Evolutionary conservation across 495 filamentous ascomycete genomes (phyloP), one percentile per base, ranked within the genome.

Genomic region (Trichoderma asperelloides): DNA sequence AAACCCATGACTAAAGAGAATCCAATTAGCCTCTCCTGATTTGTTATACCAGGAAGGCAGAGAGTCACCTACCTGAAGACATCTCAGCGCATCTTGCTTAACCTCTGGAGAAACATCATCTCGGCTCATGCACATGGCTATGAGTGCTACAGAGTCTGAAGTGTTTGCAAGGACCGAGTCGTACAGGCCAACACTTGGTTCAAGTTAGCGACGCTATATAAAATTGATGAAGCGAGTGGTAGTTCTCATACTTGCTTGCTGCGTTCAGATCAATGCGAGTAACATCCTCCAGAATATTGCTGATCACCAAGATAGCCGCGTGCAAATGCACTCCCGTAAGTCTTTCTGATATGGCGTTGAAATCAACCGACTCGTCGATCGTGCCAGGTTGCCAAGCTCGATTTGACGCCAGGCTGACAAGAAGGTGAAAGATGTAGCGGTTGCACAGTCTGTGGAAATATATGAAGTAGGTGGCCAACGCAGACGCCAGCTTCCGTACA

Each of bases 401-500:
- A 66, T 86, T 82, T 68, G 80, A 69, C 67, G 83, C 79, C 71
- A 91, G 73, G 73, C 87, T 87, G 73, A 85, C 78, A 68, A 87
- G 78, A 11, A 97, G 77, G 71, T 92, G 89, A 69, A 82, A 83
- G 11, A 97, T 62, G 65, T 88, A 91, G 67, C 79, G 80, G 39
- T 80, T 79, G 91, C 92, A 96, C 4, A 82, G 79, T 28, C 84
- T 77, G 0, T 86, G 84, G 49, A 90, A 87, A 65, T 89, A 88
- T 37, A 92, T 77, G 71, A 92, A 96, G 72, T 90, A 91, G 5
- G 89, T 87, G 45, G 90, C 89, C 11, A 97, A 75, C 47, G 91
- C 90, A 27, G 89, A 87, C 70, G 92, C 93, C 27, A 97, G 81
- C 77, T 98, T 98, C 73, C 85, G 86, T 43, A 89, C 77, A 9